Evolutionary conservation across 805 yeast species (phyloP), one percentile per base, ranked within the genome.

Genomic region (Monosporozyma siamensis): DNA sequence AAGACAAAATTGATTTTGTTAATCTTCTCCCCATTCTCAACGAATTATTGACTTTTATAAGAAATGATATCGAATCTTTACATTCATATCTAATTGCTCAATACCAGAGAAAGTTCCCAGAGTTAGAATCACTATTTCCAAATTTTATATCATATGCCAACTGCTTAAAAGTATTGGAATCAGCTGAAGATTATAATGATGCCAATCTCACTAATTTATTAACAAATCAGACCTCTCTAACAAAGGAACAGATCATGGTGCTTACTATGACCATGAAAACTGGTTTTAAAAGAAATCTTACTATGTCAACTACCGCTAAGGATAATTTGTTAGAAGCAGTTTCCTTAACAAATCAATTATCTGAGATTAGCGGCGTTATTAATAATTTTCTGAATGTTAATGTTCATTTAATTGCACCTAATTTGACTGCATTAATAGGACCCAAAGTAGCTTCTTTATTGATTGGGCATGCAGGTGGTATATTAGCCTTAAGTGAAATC

Each of bases 191-290:
- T n/a, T 8, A 20, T 7, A 55, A 73, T 8, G 55, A 53, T 8
- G 63, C 29, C 44, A 55, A 31, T 42, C 6, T 45, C 6, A 15
- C 48, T 2, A 20, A 1, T 53, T 61, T n/a, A 54, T 78, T 48
- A 55, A 67, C 47, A 25, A 44, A 38, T 3, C 50, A 56, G 6
- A 51, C 49, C 3, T 63, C 75, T 30, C 51, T 85, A 7, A 63
- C 77, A 3, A 75, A 73, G 43, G 94, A 87, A 38, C 82, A 82
- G 50, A 64, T 79, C 0, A 67, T 88, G 52, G 82, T 85, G 4
- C 61, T 88, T 6, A 75, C 82, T 1, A 84, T 89, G 82, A 75
- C 94, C 0, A 78, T 82, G 20, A 73, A 76, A 27, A 76, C 77
- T 27, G 63, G 70, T 4, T 62, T 64, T 34, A 48, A 52, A 0